A percentile compares a stretch with the other conserved stretches of the same genome.
phyloP scores from a whole-genome alignment of 225 moss, liverwort and hornwort genomes.

The Antitrichia curtipendula region DNA sequence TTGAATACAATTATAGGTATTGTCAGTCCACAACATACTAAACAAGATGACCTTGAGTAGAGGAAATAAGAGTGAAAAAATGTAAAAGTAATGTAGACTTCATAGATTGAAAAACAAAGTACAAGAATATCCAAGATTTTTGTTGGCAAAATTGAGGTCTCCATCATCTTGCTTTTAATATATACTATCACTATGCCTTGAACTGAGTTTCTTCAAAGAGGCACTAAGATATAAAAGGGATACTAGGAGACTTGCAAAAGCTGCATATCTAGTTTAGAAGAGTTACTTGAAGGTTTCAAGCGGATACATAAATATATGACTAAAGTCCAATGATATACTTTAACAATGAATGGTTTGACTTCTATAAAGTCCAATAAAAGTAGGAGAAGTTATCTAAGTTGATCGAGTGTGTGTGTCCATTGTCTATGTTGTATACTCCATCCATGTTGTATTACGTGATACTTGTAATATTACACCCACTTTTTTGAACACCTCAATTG shows the following conservation, averaged over 20 bases:
- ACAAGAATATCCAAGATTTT: background rate
- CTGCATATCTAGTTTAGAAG: background rate
- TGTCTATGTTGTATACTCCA: too few relatives aligned
- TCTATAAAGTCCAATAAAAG: background rate
- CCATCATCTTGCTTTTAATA: background rate
- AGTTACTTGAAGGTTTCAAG: background rate
- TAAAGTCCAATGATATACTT: background rate
- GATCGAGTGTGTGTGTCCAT: rapidly evolving
- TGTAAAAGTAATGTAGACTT: background rate
- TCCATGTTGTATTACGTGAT: background rate
- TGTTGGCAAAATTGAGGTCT: background rate
- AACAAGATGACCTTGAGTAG: background rate
- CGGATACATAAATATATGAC: background rate
- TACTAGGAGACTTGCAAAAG: background rate
- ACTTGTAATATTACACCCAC: background rate
- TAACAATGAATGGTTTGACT: background rate
- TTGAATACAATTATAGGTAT: background rate
- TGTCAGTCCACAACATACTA: rapidly evolving
- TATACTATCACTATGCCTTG: background rate
- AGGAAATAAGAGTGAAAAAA: background rate
- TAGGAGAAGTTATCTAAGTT: background rate
- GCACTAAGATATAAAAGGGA: background rate
- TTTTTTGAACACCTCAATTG: background rate
- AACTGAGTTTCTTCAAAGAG: background rate
- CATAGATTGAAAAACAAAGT: background rate